Base-by-base conservation (phyloP, 73 alveolate species). In the Symbiodinium natans region DNA sequence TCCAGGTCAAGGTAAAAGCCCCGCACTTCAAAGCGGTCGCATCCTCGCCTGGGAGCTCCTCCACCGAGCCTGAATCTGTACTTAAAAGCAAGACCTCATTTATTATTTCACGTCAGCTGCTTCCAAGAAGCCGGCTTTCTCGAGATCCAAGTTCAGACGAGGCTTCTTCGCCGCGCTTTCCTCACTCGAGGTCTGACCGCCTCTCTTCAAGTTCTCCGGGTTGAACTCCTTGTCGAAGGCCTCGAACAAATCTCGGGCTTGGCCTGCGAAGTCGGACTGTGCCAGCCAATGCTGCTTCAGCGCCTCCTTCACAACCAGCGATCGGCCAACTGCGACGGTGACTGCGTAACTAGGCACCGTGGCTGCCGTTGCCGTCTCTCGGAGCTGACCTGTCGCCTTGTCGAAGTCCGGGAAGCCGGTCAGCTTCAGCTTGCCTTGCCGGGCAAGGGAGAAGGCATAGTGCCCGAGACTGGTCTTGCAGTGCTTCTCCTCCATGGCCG, bases 321-420 rank as follows among this genome's bases (percentile, higher is more conserved):
- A 68, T 7, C 43, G 41, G 71, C 75, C 75, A 9, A 83, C 92
- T 3, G 92, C 75, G 42, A 83, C 17, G 75, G 75, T 42, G 9
- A 83, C 92, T 34, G 21, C 42, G n/a, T 42, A 83, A 0, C 43
- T 74, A 4, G 92, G 92, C 9, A 74, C 43, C 8, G 92, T 41
- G 1, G 43, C 21, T 11, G 41, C 92, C 40, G 73, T 41, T 13
- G 25, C 43, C 75, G n/a, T 83, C 15, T 23, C 11, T 31, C 41
- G 39, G 68, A 83, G 33, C 31, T 83, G 75, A 25, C 2, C 27
- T 41, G 43, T 41, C 92, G 43, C 92, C 10, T 4, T 29, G 31
- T 83, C 92, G 41, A 83, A 83, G 29, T 83, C 92, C 41, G 92
- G 92, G 33, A 83, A 83, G 6, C 92, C 92, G 2, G 92, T 68